Percentiles rank a stretch among this genome's conserved stretches.
Conservation (phyloP, 352 stramenopile species). For the Phytophthora melonis region DNA sequence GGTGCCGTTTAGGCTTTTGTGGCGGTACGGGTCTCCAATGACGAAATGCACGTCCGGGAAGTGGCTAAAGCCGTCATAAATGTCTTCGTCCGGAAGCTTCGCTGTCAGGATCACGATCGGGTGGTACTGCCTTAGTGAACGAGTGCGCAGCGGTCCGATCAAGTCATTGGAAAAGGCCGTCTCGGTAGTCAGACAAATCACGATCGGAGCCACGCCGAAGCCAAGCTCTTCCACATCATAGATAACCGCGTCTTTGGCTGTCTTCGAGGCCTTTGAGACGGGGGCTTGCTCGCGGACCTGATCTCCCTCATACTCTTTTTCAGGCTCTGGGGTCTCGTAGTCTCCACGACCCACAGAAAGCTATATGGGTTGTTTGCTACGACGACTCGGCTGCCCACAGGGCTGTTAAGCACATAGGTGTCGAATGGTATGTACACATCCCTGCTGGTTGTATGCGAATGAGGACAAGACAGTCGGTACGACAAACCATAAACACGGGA, state of each 20-base stretch:
- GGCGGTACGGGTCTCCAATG: slow-evolving; percentile 67
- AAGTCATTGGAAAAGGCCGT: slow-evolving; percentile 75
- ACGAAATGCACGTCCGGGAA: slow-evolving; percentile 83
- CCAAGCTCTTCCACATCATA: slow-evolving; percentile 59
- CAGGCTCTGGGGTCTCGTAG: slow-evolving; percentile 37
- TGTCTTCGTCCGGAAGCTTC: slow-evolving; percentile 63
- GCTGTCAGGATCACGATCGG: slow-evolving; percentile 75
- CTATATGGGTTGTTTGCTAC: too few species aligned
- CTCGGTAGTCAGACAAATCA: slow-evolving; percentile 72
- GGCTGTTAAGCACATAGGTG: too few species aligned
- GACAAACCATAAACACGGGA: too few species aligned
- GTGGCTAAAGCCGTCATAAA: slow-evolving; percentile 73
- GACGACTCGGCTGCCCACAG: too few species aligned
- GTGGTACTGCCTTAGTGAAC: slow-evolving; percentile 72
- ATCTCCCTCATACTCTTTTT: slow-evolving; percentile 32
- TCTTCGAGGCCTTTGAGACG: slow-evolving; percentile 21
- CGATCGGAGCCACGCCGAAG: slow-evolving; percentile 65
- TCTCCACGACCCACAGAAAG: slow-evolving; percentile 5
- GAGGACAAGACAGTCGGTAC: too few species aligned
- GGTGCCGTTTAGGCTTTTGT: slow-evolving; percentile 85
- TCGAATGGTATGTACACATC: too few species aligned
- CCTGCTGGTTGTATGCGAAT: too few species aligned
- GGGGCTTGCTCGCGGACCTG: slow-evolving; percentile 19
- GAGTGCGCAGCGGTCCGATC: slow-evolving; percentile 75
- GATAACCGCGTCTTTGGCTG: slow-evolving; percentile 59